Evolutionary conservation across 2,329 filamentous ascomycete species (phyloP).

Genomic region (Penicillium sp.): DNA sequence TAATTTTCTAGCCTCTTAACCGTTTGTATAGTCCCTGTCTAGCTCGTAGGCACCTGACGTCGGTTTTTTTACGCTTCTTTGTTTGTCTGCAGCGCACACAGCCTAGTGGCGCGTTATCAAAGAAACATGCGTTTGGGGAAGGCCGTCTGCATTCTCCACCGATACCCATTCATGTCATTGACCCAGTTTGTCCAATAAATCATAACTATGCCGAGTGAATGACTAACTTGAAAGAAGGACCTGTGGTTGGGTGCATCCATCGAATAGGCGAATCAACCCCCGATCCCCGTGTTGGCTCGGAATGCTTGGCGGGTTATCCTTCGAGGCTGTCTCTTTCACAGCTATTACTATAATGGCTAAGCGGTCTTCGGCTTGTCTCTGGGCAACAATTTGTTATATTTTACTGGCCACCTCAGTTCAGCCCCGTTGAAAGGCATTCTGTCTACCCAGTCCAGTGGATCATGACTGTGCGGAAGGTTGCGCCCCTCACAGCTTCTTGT

Average conservation of each 20-base stretch:
- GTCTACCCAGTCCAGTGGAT: neutral
- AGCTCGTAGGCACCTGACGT: neutral
- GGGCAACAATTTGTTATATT: slow-evolving; percentile 2
- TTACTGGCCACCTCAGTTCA: neutral
- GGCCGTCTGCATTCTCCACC: neutral
- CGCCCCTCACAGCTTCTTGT: neutral
- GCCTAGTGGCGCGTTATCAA: slow-evolving; percentile 1
- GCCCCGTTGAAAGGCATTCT: neutral
- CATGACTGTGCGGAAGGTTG: neutral
- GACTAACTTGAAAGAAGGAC: neutral
- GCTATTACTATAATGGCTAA: neutral
- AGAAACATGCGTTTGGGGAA: neutral
- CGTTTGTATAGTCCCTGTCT: neutral
- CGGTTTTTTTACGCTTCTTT: neutral
- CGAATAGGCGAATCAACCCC: neutral
- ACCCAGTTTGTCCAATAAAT: too few species aligned
- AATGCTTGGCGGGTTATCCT: neutral
- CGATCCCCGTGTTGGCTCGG: neutral
- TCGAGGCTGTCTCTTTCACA: slow-evolving; percentile 1
- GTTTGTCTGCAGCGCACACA: slow-evolving; percentile 2
- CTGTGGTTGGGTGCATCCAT: neutral
- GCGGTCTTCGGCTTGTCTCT: neutral
- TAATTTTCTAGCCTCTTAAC: neutral
- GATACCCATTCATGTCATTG: neutral
- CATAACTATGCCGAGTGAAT: neutral